Conservation (phyloP, 1,139 yeast genomes). For the Diutina neorugosa region DNA sequence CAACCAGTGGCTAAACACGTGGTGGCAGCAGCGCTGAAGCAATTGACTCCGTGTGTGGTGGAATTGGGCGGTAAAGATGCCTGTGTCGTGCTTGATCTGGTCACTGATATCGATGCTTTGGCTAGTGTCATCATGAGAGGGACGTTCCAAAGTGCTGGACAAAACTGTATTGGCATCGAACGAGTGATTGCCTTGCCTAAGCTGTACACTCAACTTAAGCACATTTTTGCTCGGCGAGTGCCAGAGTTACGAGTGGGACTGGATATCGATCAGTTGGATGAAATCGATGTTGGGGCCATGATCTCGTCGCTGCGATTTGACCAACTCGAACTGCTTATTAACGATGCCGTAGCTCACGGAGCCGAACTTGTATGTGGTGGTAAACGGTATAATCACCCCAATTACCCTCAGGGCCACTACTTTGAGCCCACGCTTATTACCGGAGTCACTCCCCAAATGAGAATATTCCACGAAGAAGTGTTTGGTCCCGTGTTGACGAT, state of each 20-base stretch:
- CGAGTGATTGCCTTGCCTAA: conserved; percentile 70
- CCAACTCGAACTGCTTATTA: conserved; percentile 49
- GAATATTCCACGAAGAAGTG: conserved; percentile 77
- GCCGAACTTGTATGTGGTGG: conserved; percentile 79
- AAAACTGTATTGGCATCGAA: conserved; percentile 94
- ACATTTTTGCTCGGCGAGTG: conserved; percentile 45
- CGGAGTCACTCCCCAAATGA: conserved; percentile 70
- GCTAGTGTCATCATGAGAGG: conserved; percentile 87
- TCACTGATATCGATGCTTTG: conserved; percentile 41
- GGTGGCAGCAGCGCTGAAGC: conserved; percentile 65
- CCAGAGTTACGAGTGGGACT: conserved; percentile 66
- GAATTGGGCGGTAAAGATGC: conserved; percentile 97
- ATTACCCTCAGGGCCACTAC: conserved; percentile 90
- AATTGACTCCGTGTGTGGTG: conserved; percentile 84
- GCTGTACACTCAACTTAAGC: conserved; percentile 51
- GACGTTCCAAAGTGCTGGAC: conserved; percentile 93
- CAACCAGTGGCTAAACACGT: conserved; percentile 87
- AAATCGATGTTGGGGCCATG: conserved; percentile 94
- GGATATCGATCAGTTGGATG: conserved; percentile 79
- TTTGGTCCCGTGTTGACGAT: conserved; percentile 84
- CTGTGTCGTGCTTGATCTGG: conserved; percentile 70
- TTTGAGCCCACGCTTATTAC: conserved; percentile 79
- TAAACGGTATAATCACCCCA: conserved; percentile 65
- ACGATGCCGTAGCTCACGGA: conserved; percentile 70
- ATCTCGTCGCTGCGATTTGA: conserved; percentile 67